phyloP scores from a whole-genome alignment of 352 stramenopile species.

The Detonula confervacea region DNA sequence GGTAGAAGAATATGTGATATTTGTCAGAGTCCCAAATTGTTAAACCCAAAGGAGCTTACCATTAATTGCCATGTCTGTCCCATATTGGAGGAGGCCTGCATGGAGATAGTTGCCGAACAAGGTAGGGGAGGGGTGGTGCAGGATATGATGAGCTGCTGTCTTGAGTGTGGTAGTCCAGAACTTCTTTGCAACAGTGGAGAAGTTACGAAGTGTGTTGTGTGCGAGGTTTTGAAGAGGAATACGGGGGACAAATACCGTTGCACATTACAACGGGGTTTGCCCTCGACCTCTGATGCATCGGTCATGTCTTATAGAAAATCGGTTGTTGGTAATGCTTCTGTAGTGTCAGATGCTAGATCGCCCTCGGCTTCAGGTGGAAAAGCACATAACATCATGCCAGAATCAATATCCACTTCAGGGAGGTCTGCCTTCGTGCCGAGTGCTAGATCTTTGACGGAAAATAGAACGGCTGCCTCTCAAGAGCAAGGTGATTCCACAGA shows the following conservation, averaged over 20 bases:
- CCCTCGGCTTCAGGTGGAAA: too few species aligned
- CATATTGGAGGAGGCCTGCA: constrained; percentile 25
- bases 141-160: constrained; percentile 16
- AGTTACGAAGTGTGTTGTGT: constrained; percentile 29
- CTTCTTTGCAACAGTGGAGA: constrained; percentile 1
- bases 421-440: too few species aligned
- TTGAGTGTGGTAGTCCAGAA: constrained; percentile 17
- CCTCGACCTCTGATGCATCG: too few species aligned
- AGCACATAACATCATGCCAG: too few species aligned
- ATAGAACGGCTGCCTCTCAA: too few species aligned
- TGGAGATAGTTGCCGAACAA: constrained; percentile 26
- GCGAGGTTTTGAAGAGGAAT: constrained; percentile 10
- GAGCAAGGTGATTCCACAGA: too few species aligned
- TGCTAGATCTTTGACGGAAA: too few species aligned
- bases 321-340: too few species aligned
- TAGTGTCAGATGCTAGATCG: too few species aligned
- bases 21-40: neutral
- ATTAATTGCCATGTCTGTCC: constrained; percentile 21
- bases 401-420: too few species aligned
- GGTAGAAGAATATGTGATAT: constrained; percentile 1
- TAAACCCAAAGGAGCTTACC: neutral
- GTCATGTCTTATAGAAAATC: too few species aligned
- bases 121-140: constrained; percentile 7
- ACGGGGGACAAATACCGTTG: neutral
- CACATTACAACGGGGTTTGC: neutral